Percentiles rank a stretch among this genome's conserved stretches.
These are phyloP conservation scores for Pouteria glomerata DNA, from an alignment of 148 eudicot species.

Conservation along the genomic window DNA sequence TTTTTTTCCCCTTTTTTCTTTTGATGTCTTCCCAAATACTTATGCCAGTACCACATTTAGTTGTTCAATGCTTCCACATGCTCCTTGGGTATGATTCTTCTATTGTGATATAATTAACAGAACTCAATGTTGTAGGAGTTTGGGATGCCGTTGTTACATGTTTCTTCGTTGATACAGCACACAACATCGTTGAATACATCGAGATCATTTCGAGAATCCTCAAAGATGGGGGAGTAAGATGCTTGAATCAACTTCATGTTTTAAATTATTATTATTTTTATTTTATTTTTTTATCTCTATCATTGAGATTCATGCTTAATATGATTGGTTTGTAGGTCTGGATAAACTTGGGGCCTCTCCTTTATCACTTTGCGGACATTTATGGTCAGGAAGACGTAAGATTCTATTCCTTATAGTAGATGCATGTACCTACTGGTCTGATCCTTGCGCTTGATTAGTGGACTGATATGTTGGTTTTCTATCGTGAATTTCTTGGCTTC, in stretches of 20 bases:
- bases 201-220: conserved; percentile 85
- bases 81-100: too few species aligned
- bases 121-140: conserved; percentile 48
- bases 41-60: neutral
- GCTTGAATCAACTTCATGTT: conserved; percentile 4
- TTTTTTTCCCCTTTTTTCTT: too few species aligned
- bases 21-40: neutral
- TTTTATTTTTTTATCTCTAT: too few species aligned
- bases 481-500: neutral
- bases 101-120: neutral
- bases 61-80: neutral
- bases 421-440: neutral
- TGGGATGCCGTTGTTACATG: conserved; percentile 99
- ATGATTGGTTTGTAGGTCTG: conserved; percentile 62
- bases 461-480: neutral
- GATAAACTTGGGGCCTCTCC: conserved; percentile 97
- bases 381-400: conserved; percentile 82
- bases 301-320: neutral
- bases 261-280: too few species aligned
- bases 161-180: conserved; percentile 97
- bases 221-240: conserved; percentile 89
- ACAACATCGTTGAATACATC: conserved; percentile 86
- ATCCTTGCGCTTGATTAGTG: neutral
- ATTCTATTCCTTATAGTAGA: conserved; percentile 5
- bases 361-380: conserved; percentile 92